Evolutionary conservation across 768 basidiomycete species (phyloP).

Genomic region (Termitomyces eurrhizus): DNA sequence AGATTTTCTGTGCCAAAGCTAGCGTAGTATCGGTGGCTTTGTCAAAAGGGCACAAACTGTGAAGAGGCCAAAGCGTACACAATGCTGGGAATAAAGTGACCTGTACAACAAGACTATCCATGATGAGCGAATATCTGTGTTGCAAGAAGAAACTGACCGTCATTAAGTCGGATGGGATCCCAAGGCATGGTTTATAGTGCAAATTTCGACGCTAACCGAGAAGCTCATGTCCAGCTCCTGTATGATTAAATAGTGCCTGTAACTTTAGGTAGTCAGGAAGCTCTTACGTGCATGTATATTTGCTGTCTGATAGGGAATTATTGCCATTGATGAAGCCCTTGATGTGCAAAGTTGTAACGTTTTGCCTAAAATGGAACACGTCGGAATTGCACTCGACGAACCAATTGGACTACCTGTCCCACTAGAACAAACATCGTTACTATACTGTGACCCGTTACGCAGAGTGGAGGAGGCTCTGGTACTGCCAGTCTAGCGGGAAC

Average conservation of each 20-base stretch:
- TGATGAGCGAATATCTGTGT: not conserved
- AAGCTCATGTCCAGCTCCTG: not conserved
- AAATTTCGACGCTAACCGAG: not conserved
- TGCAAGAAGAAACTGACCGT: slow-evolving; percentile 32
- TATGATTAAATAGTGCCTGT: not conserved
- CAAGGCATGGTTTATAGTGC: slow-evolving; percentile 53
- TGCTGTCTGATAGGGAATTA: not conserved
- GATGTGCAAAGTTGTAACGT: not conserved
- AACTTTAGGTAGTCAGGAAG: no score
- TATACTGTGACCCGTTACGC: no score
- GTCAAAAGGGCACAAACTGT: not conserved
- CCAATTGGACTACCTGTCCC: no score
- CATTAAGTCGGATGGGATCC: slow-evolving; percentile 54
- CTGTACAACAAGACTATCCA: slow-evolving; percentile 20
- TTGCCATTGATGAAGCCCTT: not conserved
- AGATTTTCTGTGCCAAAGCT: slow-evolving; percentile 63
- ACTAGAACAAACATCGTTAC: no score
- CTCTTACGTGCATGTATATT: not conserved
- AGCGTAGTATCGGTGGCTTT: slow-evolving; percentile 9
- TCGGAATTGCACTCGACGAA: no score
- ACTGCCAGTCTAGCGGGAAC: no score
- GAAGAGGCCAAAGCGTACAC: not conserved
- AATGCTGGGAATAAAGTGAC: slow-evolving; percentile 45
- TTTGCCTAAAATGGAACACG: no score
- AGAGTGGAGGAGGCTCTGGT: no score